These are phyloP conservation scores for Dendrobium chrysotoxum DNA, from an alignment of 106 monocot species.

Conservation along the genomic window DNA sequence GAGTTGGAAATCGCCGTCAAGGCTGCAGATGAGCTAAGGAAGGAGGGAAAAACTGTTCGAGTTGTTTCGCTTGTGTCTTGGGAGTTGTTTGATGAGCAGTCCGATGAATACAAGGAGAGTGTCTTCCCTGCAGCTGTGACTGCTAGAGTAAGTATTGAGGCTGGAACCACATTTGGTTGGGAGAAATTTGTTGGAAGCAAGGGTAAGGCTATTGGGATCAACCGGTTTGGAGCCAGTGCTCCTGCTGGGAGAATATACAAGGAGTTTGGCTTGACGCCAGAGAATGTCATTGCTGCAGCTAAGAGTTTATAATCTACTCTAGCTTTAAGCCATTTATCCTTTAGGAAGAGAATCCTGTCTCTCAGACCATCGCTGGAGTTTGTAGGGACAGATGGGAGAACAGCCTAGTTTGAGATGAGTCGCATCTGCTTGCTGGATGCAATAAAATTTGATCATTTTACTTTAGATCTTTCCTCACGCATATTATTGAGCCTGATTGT, in stretches of 20 bases:
- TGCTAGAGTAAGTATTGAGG: slow-evolving; percentile 71
- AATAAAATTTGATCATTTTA: no score
- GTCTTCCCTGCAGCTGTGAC: slow-evolving; percentile 57
- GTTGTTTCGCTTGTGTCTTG: slow-evolving; percentile 76
- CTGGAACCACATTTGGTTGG: slow-evolving; percentile 80
- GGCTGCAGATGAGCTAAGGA: slow-evolving; percentile 71
- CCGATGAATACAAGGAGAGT: slow-evolving; percentile 71
- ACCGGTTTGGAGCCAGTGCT: slow-evolving; percentile 76
- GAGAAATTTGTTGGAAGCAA: slow-evolving; percentile 51
- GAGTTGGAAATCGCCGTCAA: slow-evolving; percentile 77
- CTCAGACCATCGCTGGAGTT: no score
- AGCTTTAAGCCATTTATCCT: no score
- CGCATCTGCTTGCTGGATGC: no score
- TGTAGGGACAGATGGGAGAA: no score
- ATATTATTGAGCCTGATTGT: no score
- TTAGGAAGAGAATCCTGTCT: no score
- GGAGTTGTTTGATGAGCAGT: slow-evolving; percentile 83
- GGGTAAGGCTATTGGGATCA: slow-evolving; percentile 78
- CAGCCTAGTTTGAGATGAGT: no score
- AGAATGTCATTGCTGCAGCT: slow-evolving; percentile 55
- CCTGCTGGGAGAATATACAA: slow-evolving; percentile 87
- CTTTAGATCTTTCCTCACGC: no score
- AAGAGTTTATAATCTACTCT: slow-evolving; percentile 11
- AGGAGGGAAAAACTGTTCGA: slow-evolving; percentile 61
- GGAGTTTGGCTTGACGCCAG: slow-evolving; percentile 64